These are phyloP conservation scores for Lolium rigidum DNA, from an alignment of 176 grass and related monocot genomes.

Conservation along the genomic window DNA sequence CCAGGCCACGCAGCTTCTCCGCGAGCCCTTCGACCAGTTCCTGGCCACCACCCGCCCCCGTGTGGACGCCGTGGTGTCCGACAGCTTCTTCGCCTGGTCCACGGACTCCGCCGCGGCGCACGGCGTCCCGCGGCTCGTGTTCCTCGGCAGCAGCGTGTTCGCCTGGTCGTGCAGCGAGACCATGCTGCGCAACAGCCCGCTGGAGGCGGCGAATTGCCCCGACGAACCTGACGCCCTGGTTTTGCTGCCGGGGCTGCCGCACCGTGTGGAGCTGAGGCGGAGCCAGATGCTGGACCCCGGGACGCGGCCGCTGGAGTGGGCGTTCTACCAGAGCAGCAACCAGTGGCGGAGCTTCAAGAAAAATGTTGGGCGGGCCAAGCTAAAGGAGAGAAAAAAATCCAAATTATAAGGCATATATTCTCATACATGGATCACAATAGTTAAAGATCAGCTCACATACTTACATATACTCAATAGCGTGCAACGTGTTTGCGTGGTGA, in stretches of 20 bases:
- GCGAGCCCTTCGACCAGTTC: background rate
- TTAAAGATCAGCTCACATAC: too few species aligned
- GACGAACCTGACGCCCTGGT: background rate
- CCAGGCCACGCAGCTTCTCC: background rate
- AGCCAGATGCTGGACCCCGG: background rate
- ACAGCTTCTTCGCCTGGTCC: background rate
- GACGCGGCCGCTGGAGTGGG: background rate
- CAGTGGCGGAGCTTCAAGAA: too few species aligned
- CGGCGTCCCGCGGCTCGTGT: conserved; percentile 5
- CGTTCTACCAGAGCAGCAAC: background rate
- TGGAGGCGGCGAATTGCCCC: background rate
- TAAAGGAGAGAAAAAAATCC: too few species aligned
- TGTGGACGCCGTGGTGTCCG: background rate
- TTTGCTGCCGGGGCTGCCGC: background rate
- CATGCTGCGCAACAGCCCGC: background rate
- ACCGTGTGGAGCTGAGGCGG: background rate
- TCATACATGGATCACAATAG: too few species aligned
- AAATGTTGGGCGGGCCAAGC: too few species aligned
- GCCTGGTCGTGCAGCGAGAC: background rate
- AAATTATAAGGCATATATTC: too few species aligned
- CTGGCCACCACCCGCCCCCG: background rate
- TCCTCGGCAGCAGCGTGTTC: conserved; percentile 4
- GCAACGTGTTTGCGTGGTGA: too few species aligned
- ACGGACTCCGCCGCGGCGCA: background rate
- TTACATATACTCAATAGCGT: too few species aligned